A percentile compares a stretch with the other conserved stretches of the same genome.
Evolutionary conservation across 441 rosid species (phyloP).

Genomic region (Corymbia calophylla): DNA sequence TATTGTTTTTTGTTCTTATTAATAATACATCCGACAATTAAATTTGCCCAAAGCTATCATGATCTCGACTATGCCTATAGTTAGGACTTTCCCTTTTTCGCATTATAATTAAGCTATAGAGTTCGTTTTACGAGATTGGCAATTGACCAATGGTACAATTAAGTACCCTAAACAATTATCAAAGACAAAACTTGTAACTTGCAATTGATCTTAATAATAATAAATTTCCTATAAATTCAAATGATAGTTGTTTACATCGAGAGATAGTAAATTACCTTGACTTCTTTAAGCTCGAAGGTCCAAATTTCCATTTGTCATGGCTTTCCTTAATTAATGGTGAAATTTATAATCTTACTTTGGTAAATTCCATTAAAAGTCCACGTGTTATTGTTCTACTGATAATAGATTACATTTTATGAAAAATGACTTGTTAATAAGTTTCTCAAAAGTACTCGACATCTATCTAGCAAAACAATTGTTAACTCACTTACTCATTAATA

Average conservation of each 20-base stretch:
- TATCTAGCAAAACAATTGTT: neutral
- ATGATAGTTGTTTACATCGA: neutral
- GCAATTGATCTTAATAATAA: neutral
- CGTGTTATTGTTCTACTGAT: neutral
- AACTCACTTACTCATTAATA: neutral
- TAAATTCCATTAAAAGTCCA: neutral
- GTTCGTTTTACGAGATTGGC: neutral
- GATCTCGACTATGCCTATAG: accelerated
- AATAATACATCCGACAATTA: neutral
- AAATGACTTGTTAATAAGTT: neutral
- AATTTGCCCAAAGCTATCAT: accelerated
- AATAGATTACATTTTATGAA: neutral
- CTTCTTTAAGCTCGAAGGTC: neutral
- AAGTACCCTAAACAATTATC: neutral
- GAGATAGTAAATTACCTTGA: neutral
- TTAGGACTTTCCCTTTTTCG: neutral
- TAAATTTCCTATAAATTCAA: neutral
- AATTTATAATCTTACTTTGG: neutral
- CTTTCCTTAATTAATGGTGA: neutral
- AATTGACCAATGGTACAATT: neutral
- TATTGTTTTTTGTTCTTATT: neutral
- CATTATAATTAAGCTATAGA: neutral
- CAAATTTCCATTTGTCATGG: neutral
- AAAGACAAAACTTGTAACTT: neutral
- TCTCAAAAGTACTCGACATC: neutral